These are phyloP conservation scores for Platanthera guangdongensis DNA, from an alignment of 106 monocot genomes.

Conservation along the genomic window DNA sequence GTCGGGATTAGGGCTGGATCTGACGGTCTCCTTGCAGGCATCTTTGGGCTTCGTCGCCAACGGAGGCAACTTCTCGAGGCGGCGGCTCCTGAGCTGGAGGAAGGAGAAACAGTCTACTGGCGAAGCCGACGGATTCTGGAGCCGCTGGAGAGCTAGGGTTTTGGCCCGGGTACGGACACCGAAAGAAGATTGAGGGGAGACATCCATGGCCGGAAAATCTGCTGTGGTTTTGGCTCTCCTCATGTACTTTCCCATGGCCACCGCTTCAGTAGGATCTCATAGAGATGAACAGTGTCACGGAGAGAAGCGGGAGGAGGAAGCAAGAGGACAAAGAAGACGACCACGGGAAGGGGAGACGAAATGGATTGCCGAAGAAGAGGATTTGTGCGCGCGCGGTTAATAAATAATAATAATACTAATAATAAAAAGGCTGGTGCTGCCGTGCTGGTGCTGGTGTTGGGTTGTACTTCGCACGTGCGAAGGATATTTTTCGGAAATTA, in stretches of 20 bases:
- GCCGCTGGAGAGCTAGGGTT: slow-evolving; percentile 45
- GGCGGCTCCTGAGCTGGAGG: slow-evolving; percentile 49
- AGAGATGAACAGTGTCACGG: background rate
- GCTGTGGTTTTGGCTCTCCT: slow-evolving; percentile 32
- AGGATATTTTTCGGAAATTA: background rate
- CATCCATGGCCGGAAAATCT: slow-evolving; percentile 44
- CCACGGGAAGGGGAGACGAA: background rate
- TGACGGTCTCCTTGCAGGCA: background rate
- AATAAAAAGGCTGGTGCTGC: background rate
- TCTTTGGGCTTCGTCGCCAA: slow-evolving; percentile 2
- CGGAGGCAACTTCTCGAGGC: slow-evolving; percentile 33
- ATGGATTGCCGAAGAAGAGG: background rate
- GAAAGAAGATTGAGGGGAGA: slow-evolving; percentile 21
- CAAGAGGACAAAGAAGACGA: background rate
- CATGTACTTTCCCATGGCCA: slow-evolving; percentile 49
- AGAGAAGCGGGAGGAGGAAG: background rate
- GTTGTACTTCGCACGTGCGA: background rate
- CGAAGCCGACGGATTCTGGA: slow-evolving; percentile 6
- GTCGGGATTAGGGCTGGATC: slow-evolving; percentile 1
- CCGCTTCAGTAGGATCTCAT: background rate
- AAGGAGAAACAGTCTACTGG: slow-evolving; percentile 13
- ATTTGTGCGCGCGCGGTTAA: background rate
- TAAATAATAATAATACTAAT: no score
- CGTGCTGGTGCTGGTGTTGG: background rate
- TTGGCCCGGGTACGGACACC: slow-evolving; percentile 49